Conservation (phyloP, 345 rosid species). For the Corchorus capsularis region DNA sequence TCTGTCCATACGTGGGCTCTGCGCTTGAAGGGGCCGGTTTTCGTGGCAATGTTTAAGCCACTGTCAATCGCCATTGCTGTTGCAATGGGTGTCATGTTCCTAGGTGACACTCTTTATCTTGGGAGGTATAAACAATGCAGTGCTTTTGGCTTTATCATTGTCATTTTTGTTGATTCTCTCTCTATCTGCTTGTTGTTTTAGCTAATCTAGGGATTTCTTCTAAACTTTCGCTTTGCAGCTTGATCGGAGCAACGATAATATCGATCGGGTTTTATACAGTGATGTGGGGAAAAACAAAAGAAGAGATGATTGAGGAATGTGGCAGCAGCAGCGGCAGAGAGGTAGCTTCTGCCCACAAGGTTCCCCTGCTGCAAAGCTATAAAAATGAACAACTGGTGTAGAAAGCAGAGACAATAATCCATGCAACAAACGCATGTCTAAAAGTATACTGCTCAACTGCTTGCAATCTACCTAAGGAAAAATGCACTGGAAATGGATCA, state of each 20-base stretch:
- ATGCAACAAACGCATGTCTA: not conserved
- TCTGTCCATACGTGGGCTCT: slow-evolving; percentile 64
- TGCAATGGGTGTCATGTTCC: slow-evolving; percentile 66
- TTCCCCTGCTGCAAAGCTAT: slow-evolving; percentile 57
- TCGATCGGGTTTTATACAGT: slow-evolving; percentile 79
- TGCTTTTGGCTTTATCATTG: not conserved
- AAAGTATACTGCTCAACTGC: not conserved
- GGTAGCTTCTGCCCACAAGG: slow-evolving; percentile 38
- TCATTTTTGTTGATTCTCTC: not conserved
- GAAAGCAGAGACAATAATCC: not conserved
- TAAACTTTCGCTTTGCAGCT: slow-evolving; percentile 33
- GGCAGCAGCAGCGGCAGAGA: slow-evolving; percentile 23
- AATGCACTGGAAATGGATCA: not conserved
- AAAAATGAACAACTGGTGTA: slow-evolving; percentile 44
- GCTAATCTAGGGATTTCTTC: not conserved
- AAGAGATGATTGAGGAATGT: slow-evolving; percentile 52
- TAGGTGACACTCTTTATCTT: slow-evolving; percentile 67
- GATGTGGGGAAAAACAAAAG: slow-evolving; percentile 90
- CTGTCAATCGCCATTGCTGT: slow-evolving; percentile 76
- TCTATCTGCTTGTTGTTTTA: too few species aligned
- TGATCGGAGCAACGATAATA: slow-evolving; percentile 71
- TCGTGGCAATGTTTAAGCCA: slow-evolving; percentile 72
- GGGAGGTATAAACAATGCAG: slow-evolving; percentile 52
- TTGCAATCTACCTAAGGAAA: not conserved
- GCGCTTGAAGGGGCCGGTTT: slow-evolving; percentile 70